These are phyloP conservation scores for Sedum album DNA, from an alignment of 164 flowering plant species.

Conservation along the genomic window DNA sequence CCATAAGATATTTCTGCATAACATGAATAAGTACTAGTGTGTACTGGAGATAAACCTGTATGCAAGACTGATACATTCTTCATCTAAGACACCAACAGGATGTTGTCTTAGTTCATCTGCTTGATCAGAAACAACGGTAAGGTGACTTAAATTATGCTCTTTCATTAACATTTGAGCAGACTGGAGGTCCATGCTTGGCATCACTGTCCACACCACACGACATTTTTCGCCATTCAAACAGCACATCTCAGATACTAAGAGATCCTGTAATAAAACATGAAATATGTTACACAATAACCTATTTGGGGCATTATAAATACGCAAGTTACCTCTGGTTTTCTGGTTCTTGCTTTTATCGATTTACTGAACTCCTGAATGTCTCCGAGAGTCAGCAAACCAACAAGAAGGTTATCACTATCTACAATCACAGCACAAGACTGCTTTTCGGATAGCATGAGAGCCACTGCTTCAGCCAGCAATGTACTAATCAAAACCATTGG, in stretches of 20 bases:
- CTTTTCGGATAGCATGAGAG: slow-evolving; percentile 68
- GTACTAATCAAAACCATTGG: too few relatives aligned
- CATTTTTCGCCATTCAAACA: slow-evolving; percentile 30
- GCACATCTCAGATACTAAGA: slow-evolving; percentile 53
- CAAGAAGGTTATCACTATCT: slow-evolving; percentile 32
- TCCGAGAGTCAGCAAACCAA: slow-evolving; percentile 54
- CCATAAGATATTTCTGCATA: background rate
- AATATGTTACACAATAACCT: background rate
- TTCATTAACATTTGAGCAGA: slow-evolving; percentile 48
- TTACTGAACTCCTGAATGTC: slow-evolving; percentile 60
- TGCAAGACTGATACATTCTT: slow-evolving; percentile 59
- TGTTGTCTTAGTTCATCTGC: slow-evolving; percentile 22
- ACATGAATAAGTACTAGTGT: background rate
- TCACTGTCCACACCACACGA: slow-evolving; percentile 42
- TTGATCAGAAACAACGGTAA: slow-evolving; percentile 59
- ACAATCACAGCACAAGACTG: slow-evolving; percentile 73
- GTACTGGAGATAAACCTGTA: slow-evolving; percentile 39
- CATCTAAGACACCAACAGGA: slow-evolving; percentile 59
- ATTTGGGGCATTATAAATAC: too few relatives aligned
- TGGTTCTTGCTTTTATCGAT: slow-evolving; percentile 22
- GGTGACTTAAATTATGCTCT: slow-evolving; percentile 40
- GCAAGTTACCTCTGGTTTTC: slow-evolving; percentile 32
- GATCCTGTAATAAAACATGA: slow-evolving; percentile 25
- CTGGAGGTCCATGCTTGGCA: slow-evolving; percentile 60
- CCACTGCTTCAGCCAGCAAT: slow-evolving; percentile 46